A percentile compares a stretch with the other conserved stretches of the same genome.
These are phyloP conservation scores for Saccharomyces uvarum DNA, from an alignment of 1,139 yeast species.

Conservation along the genomic window DNA sequence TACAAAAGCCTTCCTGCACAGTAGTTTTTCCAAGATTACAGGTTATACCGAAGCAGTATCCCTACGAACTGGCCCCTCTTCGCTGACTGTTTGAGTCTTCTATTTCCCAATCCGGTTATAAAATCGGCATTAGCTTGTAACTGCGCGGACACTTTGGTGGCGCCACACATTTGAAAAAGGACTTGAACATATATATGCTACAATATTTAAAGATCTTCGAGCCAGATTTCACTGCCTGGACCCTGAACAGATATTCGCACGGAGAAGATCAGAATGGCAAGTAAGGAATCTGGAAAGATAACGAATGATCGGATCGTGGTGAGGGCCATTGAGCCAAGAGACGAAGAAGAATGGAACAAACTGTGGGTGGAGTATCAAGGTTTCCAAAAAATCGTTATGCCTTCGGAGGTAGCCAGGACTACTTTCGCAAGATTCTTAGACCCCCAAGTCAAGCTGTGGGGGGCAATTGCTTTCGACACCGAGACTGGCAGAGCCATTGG, in stretches of 20 bases:
- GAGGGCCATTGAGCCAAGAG: constrained; percentile 35
- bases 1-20: background rate
- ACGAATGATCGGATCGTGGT: constrained; percentile 5
- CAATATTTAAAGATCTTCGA: background rate
- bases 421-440: constrained; percentile 38
- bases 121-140: background rate
- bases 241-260: background rate
- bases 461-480: constrained; percentile 35
- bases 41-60: background rate
- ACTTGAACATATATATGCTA: background rate
- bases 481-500: constrained; percentile 31
- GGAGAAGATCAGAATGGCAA: background rate
- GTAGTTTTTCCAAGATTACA: background rate
- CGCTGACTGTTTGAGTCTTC: background rate
- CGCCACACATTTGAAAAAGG: background rate
- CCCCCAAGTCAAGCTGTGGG: constrained; percentile 35
- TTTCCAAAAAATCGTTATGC: constrained; percentile 34
- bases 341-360: constrained; percentile 36
- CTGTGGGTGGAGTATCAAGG: constrained; percentile 36
- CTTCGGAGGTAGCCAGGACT: constrained; percentile 31
- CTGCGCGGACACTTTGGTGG: background rate
- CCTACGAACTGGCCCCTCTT: background rate
- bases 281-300: background rate
- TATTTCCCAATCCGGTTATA: background rate
- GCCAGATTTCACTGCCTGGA: background rate